A percentile compares a stretch with the other conserved stretches of the same genome.
These are phyloP conservation scores for Pseudopediastrum boryanum DNA, from an alignment of 139 green algal species.

Conservation along the genomic window DNA sequence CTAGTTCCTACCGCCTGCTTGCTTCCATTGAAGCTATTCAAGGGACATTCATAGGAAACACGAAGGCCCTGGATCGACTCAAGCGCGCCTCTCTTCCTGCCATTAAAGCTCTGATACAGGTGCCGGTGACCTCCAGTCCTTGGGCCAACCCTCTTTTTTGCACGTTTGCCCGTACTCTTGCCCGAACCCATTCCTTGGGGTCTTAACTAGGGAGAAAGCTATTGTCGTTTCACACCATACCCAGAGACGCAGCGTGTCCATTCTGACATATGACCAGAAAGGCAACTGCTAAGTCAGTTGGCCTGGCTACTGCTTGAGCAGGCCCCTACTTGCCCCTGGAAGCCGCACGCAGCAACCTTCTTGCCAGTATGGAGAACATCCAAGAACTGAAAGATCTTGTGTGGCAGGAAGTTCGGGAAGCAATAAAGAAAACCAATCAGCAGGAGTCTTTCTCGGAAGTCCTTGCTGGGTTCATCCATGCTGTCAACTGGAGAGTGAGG, in stretches of 20 bases:
- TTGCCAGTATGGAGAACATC: background rate
- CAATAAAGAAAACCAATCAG: conserved; percentile 4
- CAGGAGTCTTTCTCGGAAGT: conserved; percentile 23
- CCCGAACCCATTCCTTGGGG: too few species aligned
- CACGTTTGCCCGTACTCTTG: too few species aligned
- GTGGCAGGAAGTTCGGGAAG: background rate
- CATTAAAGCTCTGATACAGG: too few species aligned
- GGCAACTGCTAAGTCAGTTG: background rate
- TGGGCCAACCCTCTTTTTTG: too few species aligned
- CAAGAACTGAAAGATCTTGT: conserved; percentile 1
- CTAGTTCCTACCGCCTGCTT: background rate
- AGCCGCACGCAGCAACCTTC: background rate
- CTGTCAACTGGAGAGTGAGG: conserved; percentile 35
- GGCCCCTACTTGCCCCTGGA: background rate
- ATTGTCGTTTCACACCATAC: background rate
- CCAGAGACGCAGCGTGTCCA: background rate
- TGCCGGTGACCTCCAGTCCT: too few species aligned
- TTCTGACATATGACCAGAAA: background rate
- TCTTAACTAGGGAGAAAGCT: too few species aligned
- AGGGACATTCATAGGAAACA: too few species aligned
- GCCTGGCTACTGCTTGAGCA: background rate
- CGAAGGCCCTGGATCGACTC: too few species aligned
- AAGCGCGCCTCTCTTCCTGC: too few species aligned
- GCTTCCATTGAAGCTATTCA: background rate
- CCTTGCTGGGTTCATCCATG: conserved; percentile 20